phyloP scores from a whole-genome alignment of 306 rosid species.

The Prunus fruticosa region DNA sequence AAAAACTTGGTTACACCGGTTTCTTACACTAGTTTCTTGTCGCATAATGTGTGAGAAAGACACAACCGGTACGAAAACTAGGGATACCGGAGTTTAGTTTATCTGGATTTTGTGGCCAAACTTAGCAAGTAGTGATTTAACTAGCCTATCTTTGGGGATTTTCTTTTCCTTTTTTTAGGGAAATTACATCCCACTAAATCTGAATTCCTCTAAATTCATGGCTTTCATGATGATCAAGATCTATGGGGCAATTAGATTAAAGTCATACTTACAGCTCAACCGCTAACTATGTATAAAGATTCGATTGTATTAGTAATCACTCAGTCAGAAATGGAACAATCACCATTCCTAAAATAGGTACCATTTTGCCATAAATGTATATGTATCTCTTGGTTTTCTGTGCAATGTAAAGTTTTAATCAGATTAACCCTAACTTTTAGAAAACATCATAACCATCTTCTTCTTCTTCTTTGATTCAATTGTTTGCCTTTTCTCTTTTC shows the following conservation, averaged over 20 bases:
- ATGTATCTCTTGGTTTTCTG: background rate
- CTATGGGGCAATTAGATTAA: background rate
- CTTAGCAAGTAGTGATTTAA: background rate
- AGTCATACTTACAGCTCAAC: background rate
- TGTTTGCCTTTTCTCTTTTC: background rate
- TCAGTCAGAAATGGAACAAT: background rate
- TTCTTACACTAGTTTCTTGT: background rate
- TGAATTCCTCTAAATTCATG: slow-evolving; percentile 8
- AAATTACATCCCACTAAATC: slow-evolving; percentile 8
- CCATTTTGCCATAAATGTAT: background rate
- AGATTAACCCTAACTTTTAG: background rate
- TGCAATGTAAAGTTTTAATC: background rate
- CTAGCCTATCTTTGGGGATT: slow-evolving; percentile 1
- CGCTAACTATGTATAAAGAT: background rate
- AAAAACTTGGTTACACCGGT: background rate
- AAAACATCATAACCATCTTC: background rate
- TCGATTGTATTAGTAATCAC: background rate
- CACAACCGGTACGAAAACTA: background rate
- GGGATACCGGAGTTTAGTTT: background rate
- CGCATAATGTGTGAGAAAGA: background rate
- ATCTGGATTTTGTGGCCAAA: background rate
- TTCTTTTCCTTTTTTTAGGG: background rate
- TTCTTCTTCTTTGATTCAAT: background rate
- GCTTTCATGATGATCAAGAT: background rate
- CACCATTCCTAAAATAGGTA: background rate